phyloP scores from a whole-genome alignment of 305 asterid genomes.

The Solanum hybrid region DNA sequence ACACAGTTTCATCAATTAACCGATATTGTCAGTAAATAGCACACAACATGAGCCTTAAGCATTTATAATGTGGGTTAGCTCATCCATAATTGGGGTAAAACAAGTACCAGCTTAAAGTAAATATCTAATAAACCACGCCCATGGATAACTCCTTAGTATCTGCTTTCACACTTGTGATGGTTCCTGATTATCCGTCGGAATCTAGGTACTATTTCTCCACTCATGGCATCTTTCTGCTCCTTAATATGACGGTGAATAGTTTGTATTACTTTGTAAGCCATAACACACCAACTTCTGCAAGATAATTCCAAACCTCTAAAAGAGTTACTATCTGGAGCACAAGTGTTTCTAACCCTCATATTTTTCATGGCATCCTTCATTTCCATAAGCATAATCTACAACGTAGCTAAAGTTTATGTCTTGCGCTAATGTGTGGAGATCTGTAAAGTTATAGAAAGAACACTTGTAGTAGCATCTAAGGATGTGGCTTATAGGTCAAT shows the following conservation, averaged over 20 bases:
- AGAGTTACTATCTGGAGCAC: not conserved
- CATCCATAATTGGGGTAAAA: not conserved
- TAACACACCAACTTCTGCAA: not conserved
- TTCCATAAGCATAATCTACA: not conserved
- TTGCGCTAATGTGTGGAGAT: not conserved
- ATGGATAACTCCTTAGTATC: not conserved
- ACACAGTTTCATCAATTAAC: not conserved
- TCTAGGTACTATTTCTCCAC: not conserved
- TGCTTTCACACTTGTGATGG: not conserved
- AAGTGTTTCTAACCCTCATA: not conserved
- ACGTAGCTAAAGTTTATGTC: not conserved
- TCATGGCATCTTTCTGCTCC: not conserved
- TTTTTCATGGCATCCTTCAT: not conserved
- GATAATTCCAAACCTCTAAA: not conserved
- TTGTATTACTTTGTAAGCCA: not conserved
- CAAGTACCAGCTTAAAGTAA: not conserved
- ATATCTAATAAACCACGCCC: not conserved
- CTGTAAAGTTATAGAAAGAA: not conserved
- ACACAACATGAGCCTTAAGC: not conserved
- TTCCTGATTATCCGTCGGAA: not conserved
- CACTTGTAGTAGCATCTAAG: not conserved
- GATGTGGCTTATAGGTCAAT: not conserved
- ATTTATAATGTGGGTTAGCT: not conserved
- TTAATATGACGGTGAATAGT: not conserved
- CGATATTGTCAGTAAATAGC: not conserved